Evolutionary conservation across 345 rosid species (phyloP).

Genomic region (Gossypium herbaceum): DNA sequence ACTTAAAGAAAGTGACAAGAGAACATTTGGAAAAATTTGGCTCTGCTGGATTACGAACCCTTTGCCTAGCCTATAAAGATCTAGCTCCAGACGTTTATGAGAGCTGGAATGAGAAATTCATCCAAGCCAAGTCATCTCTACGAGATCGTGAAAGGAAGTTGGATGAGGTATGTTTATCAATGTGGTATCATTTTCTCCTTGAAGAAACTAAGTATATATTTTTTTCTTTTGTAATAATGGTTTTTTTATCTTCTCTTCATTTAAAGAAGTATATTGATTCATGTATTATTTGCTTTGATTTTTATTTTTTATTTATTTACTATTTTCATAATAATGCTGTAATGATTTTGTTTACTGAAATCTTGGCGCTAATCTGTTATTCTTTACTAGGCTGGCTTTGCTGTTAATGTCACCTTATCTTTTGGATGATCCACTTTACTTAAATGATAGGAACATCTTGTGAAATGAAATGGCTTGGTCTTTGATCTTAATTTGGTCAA

Average conservation of each 20-base stretch:
- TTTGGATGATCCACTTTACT: conserved; percentile 2
- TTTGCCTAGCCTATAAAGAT: conserved; percentile 88
- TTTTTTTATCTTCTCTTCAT: not conserved
- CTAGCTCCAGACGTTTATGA: conserved; percentile 70
- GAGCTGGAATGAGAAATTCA: conserved; percentile 96
- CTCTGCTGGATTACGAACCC: conserved; percentile 95
- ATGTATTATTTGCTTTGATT: not conserved
- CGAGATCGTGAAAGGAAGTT: conserved; percentile 95
- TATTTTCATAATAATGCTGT: not conserved
- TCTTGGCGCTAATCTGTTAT: not conserved
- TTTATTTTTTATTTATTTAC: not conserved
- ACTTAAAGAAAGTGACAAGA: conserved; percentile 69
- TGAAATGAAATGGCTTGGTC: not conserved
- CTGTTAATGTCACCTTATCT: not conserved
- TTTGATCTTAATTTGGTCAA: not conserved
- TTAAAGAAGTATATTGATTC: not conserved
- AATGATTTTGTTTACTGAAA: conserved; percentile 2
- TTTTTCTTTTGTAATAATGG: not conserved
- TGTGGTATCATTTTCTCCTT: not conserved
- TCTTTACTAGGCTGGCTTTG: not conserved
- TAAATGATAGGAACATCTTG: not conserved
- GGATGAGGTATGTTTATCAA: conserved; percentile 43
- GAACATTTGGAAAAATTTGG: conserved; percentile 93
- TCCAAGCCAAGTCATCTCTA: conserved; percentile 92
- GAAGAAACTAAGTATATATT: not conserved